These are phyloP conservation scores for Populus euphratica DNA, from an alignment of 345 rosid species.

Conservation along the genomic window DNA sequence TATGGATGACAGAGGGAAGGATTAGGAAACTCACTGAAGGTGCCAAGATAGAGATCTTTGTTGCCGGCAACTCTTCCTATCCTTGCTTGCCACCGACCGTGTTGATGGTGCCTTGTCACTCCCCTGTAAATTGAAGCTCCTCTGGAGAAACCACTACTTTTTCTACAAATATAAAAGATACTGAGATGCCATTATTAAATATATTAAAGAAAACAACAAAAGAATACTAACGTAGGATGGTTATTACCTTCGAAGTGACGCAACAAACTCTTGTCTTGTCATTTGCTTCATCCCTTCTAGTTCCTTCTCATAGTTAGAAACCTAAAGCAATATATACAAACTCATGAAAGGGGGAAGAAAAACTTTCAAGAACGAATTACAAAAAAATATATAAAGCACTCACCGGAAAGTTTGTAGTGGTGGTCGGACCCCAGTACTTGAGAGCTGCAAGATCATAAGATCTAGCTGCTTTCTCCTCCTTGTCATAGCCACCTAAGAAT, in stretches of 20 bases:
- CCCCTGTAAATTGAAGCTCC: conserved; percentile 98
- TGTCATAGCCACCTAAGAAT: conserved; percentile 81
- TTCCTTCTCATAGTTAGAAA: conserved; percentile 74
- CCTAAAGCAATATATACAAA: conserved; percentile 22
- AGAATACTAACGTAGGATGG: not conserved
- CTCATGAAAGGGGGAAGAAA: not conserved
- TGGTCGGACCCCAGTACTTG: conserved; percentile 94
- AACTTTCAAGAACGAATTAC: not conserved
- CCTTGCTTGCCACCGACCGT: conserved; percentile 97
- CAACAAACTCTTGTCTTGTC: conserved; percentile 94
- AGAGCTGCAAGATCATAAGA: conserved; percentile 98
- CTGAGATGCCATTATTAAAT: not conserved
- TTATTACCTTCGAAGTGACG: conserved; percentile 75
- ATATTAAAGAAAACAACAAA: not conserved
- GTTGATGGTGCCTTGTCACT: conserved; percentile 97
- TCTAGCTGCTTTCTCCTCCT: conserved; percentile 89
- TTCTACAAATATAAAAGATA: conserved; percentile 32
- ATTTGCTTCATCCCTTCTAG: conserved; percentile 85
- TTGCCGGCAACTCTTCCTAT: conserved; percentile 97
- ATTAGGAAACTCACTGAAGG: conserved; percentile 60
- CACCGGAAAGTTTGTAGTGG: conserved; percentile 89
- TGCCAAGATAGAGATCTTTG: conserved; percentile 96
- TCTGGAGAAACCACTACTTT: conserved; percentile 96
- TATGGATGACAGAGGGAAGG: not conserved
- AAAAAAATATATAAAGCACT: not conserved